Evolutionary conservation across 176 grass and related monocot genomes (phyloP).

Genomic region (Oryza meridionalis): DNA sequence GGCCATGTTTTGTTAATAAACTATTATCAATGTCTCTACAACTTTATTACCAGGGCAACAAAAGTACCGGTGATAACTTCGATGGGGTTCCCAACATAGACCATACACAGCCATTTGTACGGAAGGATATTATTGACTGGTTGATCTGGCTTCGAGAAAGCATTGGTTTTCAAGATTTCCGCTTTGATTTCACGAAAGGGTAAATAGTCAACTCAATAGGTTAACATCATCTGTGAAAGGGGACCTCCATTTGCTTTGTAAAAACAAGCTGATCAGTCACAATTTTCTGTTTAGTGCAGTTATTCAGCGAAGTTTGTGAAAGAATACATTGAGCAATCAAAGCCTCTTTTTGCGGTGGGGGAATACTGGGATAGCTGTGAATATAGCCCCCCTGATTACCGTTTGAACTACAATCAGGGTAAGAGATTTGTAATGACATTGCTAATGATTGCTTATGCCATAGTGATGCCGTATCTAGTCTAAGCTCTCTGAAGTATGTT

Average conservation of each 20-base stretch:
- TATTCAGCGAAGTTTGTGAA: slow-evolving; percentile 83
- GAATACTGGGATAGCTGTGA: slow-evolving; percentile 96
- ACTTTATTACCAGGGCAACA: slow-evolving; percentile 58
- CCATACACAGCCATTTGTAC: slow-evolving; percentile 90
- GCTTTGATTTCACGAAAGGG: slow-evolving; percentile 99
- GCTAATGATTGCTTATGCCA: background rate
- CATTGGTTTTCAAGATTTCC: slow-evolving; percentile 92
- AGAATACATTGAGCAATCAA: slow-evolving; percentile 89
- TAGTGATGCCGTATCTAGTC: slow-evolving; percentile 1
- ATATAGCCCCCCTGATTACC: slow-evolving; percentile 53
- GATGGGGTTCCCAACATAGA: slow-evolving; percentile 94
- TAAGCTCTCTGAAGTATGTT: slow-evolving; percentile 1
- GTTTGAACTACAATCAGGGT: slow-evolving; percentile 92
- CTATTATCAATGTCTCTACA: slow-evolving; percentile 8
- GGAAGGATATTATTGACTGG: slow-evolving; percentile 91
- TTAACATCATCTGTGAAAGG: background rate
- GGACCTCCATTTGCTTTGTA: background rate
- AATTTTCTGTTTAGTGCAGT: slow-evolving; percentile 56
- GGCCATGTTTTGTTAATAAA: slow-evolving; percentile 3
- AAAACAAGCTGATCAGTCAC: background rate
- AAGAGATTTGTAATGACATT: slow-evolving; percentile 28
- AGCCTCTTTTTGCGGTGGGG: slow-evolving; percentile 85
- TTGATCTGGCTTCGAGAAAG: slow-evolving; percentile 71
- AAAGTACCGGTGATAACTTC: slow-evolving; percentile 78
- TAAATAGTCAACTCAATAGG: slow-evolving; percentile 42